phyloP scores from a whole-genome alignment of 2,329 filamentous ascomycete species.

The Coniochaeta sp. region DNA sequence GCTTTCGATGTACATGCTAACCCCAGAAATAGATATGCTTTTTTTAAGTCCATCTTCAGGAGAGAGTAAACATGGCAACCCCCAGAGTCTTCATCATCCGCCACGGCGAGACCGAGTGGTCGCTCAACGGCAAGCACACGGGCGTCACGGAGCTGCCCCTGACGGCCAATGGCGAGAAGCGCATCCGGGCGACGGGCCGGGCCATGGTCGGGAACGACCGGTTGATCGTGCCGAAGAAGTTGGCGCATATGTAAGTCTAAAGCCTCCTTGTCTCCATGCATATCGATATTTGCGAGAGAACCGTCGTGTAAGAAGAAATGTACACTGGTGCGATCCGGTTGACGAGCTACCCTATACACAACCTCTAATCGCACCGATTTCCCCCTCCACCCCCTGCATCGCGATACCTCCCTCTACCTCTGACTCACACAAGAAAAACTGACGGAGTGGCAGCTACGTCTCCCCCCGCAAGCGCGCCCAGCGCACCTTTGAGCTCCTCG shows the following conservation, averaged over 20 bases:
- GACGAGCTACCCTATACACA: too few relatives aligned
- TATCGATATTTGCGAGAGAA: too few relatives aligned
- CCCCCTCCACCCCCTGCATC: too few relatives aligned
- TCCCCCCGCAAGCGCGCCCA: constrained; percentile 81
- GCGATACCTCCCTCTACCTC: too few relatives aligned
- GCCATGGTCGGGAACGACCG: constrained; percentile 80
- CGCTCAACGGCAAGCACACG: constrained; percentile 77
- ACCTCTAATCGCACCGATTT: too few relatives aligned
- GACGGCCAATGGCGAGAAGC: constrained; percentile 72
- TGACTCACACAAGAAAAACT: too few relatives aligned
- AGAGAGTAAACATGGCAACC: constrained; percentile 39
- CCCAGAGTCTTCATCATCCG: constrained; percentile 77
- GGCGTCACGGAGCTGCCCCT: constrained; percentile 80
- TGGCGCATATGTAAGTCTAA: constrained; percentile 75
- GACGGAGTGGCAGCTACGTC: constrained; percentile 78
- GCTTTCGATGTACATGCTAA: too few relatives aligned
- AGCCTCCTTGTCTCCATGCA: too few relatives aligned
- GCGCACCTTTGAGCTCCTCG: constrained; percentile 81
- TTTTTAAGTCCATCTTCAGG: too few relatives aligned
- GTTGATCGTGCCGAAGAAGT: constrained; percentile 73
- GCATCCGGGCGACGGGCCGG: constrained; percentile 68
- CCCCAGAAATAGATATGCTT: too few relatives aligned
- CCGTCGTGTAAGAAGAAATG: too few relatives aligned
- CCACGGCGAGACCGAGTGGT: constrained; percentile 96
- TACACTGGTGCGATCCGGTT: too few relatives aligned